Base-by-base conservation (phyloP, 2,329 filamentous ascomycete genomes). In the Diplodia mutila region DNA sequence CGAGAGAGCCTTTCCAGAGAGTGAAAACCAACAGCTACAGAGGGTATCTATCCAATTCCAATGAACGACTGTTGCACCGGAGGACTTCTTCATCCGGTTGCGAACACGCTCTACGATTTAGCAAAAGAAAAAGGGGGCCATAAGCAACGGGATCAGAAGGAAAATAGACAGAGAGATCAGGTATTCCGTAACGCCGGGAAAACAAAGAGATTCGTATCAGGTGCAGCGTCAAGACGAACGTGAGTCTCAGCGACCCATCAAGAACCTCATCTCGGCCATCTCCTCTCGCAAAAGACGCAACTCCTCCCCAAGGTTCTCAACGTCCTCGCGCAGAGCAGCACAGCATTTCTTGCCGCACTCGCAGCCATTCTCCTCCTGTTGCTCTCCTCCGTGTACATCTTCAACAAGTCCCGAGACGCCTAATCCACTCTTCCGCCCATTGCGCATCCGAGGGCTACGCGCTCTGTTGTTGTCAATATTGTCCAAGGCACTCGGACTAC, bases 311-410 rank as follows among this genome's bases (percentile, higher is more conserved):
- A 67, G 25, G 11, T 16, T 29, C 14, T 39, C n/a, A 4, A 63
- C 27, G 1, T 67, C 66, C 21, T 48, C 42, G 14, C 66, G 51
- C 16, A 67, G 46, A 16, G 49, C n/a, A 3, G 49, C 39, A n/a
- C 66, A 67, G 46, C 66, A 67, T 2, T 29, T n/a, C n/a, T 46
- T 63, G 25, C 66, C 66, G n/a, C 66, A 67, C 18, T 67, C 66
- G n/a, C 66, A 67, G 5, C 27, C n/a, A 21, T 63, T 27, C n/a
- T 23, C 29, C 29, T 16, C 29, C 1, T 63, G 46, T 18, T 63
- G 32, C 23, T 53, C 49, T 12, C n/a, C 29, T 5, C 34, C 27
- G 21, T 63, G 59, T 7, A 63, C 23, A n/a, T 12, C 59, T 25
- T 51, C 59, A 9, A 37, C 3, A 25, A 63, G 27, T 4, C 37